Base-by-base conservation (phyloP, 148 eudicot genomes). In the Selenicereus undatus region DNA sequence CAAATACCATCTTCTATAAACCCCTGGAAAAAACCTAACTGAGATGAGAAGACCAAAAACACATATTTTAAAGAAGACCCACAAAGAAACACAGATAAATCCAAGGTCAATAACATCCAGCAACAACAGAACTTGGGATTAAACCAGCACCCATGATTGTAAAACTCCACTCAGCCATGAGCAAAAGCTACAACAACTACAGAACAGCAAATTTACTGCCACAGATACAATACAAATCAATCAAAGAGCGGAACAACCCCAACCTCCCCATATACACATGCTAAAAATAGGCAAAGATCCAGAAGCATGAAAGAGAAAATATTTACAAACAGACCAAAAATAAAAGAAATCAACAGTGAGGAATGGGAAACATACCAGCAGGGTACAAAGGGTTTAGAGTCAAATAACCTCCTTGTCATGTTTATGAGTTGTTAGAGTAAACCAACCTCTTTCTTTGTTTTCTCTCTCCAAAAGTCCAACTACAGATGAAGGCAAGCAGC, bases 281-380 rank as follows among this genome's bases (percentile, higher is more conserved):
- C 77, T 75, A 75, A 75, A 52, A 75, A 75, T 75, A 75, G 35
- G 60, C 43, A 52, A 75, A 75, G 32, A 75, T 32, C 64, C 77
- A 52, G 26, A 32, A 50, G 21, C 21, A 50, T 12, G 50, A 26
- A 50, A 29, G 16, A 74, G 60, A 27, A 26, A 50, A 32, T 48
- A 52, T 51, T 75, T 20, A 54, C 58, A 75, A 30, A 74, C 14
- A 27, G 60, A 27, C 54, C 77, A 45, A 73, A 32, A 50, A 71
- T 9, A 1, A 50, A 74, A 74, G 6, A 51, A 48, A 74, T 27
- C 60, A 51, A 52, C 13, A 75, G 32, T 3, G 1, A 27, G 11
- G 60, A 17, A 30, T 5, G 29, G 21, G 20, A 1, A 0, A 29
- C 65, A 75, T 75, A 75, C 77, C 64, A 75, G 43, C 30, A 52